Evolutionary conservation across 495 filamentous ascomycete genomes (phyloP), one percentile per base, ranked within the genome.

Genomic region (Penicillium soppii): DNA sequence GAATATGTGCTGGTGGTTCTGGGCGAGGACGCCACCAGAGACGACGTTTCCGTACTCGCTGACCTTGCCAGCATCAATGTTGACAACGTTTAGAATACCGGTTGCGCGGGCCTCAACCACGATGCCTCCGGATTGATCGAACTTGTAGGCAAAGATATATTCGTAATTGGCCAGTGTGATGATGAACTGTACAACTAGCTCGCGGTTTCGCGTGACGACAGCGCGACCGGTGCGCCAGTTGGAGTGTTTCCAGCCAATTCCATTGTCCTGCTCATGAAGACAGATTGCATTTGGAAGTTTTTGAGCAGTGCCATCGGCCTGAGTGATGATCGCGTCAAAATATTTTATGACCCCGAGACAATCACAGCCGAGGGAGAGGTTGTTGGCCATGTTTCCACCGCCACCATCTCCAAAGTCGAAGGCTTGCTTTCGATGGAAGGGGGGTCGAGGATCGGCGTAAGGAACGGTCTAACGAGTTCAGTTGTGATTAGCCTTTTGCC

Each of bases 1-100:
- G 73, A 97, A 95, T 54, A 96, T 88, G 68, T 97, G 92, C 66
- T 97, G 92, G 59, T 97, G 92, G 58, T 88, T 82, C 58, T 85
- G 76, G 7, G 80, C 91, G 6, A 96, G 77, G 2, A 92, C 91
- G 1, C 92, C 92, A 0, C 90, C 91, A 57, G 90, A 87, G 8
- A 97, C 89, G 10, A 94, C 79, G 10, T 90, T 97, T 29, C 92
- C 92, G 69, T 87, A 96, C 0, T 76, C 73, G 57, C 69, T 72
- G 27, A 62, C 57, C 55, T 76, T 76, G 43, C 67, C 69, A 22
- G 81, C 85, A 52, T 91, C 88, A 47, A 96, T 86, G n/a, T 92
- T 90, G 46, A 91, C 82, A 0, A 92, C 92, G 47, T 87, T 91
- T 16, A 96, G 74, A 52, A 97, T 90, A 3, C 92, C 92, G 0